Conservation (phyloP, 2,329 filamentous ascomycete species). For the Neonectria magnoliae region DNA sequence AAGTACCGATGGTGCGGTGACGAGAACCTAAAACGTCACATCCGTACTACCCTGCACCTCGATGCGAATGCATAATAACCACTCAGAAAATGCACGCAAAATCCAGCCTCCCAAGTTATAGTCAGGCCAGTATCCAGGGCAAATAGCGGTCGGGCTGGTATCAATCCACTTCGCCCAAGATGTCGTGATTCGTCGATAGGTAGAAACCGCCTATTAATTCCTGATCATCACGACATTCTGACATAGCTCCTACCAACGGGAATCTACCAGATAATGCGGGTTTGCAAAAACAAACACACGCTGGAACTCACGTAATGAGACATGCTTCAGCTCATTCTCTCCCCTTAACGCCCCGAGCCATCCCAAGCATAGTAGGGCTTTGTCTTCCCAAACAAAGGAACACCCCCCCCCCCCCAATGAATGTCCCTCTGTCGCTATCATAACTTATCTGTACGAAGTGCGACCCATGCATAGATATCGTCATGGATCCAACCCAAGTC, state of each 20-base stretch:
- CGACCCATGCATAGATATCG: slow-evolving; percentile 6
- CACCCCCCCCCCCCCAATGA: no score
- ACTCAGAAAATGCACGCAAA: not conserved
- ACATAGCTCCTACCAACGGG: not conserved
- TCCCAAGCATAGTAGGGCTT: not conserved
- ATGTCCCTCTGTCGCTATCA: not conserved
- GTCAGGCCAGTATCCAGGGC: not conserved
- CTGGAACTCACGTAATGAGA: not conserved
- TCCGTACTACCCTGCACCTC: not conserved
- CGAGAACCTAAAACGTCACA: no score
- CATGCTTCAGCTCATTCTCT: not conserved
- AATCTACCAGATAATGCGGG: not conserved
- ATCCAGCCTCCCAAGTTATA: not conserved
- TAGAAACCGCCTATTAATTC: not conserved
- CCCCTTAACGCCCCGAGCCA: not conserved
- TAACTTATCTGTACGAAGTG: not conserved
- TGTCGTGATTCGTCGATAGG: not conserved
- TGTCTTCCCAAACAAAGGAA: not conserved
- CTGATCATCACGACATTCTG: not conserved
- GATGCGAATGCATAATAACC: not conserved
- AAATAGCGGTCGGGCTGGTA: not conserved
- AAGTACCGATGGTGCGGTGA: not conserved
- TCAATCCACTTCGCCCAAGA: not conserved
- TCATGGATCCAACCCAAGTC: not conserved
- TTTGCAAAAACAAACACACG: not conserved